Base-by-base conservation (phyloP, 352 stramenopile species). In the Pelagophyceae sp. region DNA sequence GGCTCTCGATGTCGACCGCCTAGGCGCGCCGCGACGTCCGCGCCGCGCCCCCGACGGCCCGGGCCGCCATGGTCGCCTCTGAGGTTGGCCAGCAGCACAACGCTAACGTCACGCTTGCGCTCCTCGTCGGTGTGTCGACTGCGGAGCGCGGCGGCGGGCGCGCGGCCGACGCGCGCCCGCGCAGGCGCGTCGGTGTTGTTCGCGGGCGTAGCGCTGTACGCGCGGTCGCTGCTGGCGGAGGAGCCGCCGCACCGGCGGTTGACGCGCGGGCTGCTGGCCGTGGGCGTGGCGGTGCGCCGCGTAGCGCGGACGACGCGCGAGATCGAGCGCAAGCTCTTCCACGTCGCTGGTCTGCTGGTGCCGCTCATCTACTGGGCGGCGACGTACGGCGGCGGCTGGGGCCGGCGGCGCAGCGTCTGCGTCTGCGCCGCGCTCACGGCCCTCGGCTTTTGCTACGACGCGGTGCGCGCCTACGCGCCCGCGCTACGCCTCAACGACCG, bases 261-360 rank as follows among this genome's bases (percentile, higher is more conserved):
- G 19, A 51, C 64, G 19, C 35, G 11, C 32, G 15, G 11, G 6
- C 64, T 38, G 19, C 11, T 31, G 6, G 20, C 31, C 64, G 64
- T 32, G 19, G 64, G 64, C 31, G 64, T 72, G 19, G 31, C 64
- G 6, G 11, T 72, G 15, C 31, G 15, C 6, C 64, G 35, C 32
- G 29, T 50, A 3, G 35, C 17, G 19, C 64, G 64, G 6, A 50
- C 64, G 64, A 72, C 29, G 32, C 64, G 35, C 32, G 64, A 72
- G 64, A 72, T 72, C 64, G 64, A 72, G 64, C 64, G 64, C 64
- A 72, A 72, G 64, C 29, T 50, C 19, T 72, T 72, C 64, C 64
- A 72, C 35, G 11, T 38, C 64, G 11, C 20, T 32, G 64, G 64
- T 3, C 35, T 72, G 3, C 64, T 72, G 6, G 64, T 72, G 6